Base-by-base conservation (phyloP, 1,284 basidiomycete genomes). In the Malassezia japonica region DNA sequence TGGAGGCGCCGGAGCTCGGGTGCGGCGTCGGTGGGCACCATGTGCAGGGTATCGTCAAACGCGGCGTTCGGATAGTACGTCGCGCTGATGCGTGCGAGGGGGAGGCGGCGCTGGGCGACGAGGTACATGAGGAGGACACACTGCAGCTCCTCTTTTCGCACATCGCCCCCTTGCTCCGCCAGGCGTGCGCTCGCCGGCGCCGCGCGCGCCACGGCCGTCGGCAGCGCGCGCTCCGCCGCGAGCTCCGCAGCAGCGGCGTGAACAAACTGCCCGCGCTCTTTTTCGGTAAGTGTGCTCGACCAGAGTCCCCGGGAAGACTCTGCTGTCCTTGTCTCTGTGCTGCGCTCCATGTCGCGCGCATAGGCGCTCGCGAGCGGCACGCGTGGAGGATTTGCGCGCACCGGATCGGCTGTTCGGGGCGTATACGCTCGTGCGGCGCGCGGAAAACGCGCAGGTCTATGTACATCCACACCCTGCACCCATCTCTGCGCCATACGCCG, bases 121-220 rank as follows among this genome's bases (percentile, higher is more conserved):
- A 46, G 2, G 45, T 28, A 8, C 23, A 20, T 1, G 5, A 55
- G 36, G 16, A 46, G 6, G 15, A 36, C 18, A 24, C 47, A 46
- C 21, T 45, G 37, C 44, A 52, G 18, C 42, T 32, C 47, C 50
- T 56, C 25, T 47, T 21, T 57, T 16, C 21, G 55, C 39, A 55
- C n/a, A 6, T 13, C 54, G 8, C 59, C 59, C 10, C 53, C 57
- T 31, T 41, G 45, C 4, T 51, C 31, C 2, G 56, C 44, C 0
- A 55, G 43, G 1, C 31, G 34, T 5, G 54, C 28, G 6, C 45
- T 49, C 7, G 18, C 15, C 32, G 32, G 32, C 32, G 32, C 32
- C 6, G 32, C 32, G 6, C 15, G 15, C n/a, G 15, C 32, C 15
- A 13, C 13, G 9, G 32, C 32, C 15, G 32, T 4, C 15, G 15